Base-by-base conservation (phyloP, 1,284 basidiomycete genomes). In the Hypsizygus ulmarius region DNA sequence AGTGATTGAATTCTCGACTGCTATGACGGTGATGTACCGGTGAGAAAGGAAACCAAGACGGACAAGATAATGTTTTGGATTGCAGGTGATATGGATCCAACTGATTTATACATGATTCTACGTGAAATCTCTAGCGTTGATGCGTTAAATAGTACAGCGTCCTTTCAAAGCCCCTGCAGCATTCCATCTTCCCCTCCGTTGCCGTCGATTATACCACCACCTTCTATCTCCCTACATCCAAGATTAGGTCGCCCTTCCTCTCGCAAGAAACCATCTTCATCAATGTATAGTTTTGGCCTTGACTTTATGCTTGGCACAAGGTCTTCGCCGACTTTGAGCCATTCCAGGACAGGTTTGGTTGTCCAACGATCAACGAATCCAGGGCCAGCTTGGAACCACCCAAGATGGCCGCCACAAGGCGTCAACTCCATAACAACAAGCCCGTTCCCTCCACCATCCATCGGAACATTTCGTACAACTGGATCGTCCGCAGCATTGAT, bases 401-500 rank as follows among this genome's bases (percentile, higher is more conserved):
- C 96, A 12, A 99, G 74, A 70, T 99, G 96, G 0, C 97, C 97
- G 1, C 97, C 96, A 12, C 78, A 75, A 29, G 75, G 71, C 0
- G 96, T 96, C 45, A 90, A 69, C 10, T 77, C 87, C 61, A 90
- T 79, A 8, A 84, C 78, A 9, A 93, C 80, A 64, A 83, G 81
- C 2, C 72, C 72, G 50, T 86, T 89, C 9, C 72, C 74, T 48
- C 75, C 71, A 5, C 78, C 73, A 51, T 84, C 73, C 54, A 77
- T 72, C 3, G 83, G 89, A 35, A 85, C 69, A 48, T 78, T 75
- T 46, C 69, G 78, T 49, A 84, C 86, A 18, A 98, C 83, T 1
- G 97, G 97, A 68, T 99, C 96, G 66, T 99, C 95, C 33, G 81
- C 80, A 1, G 96, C 82, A 62, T 93, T 96, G 57, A 99, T 78